Evolutionary conservation across 2,329 filamentous ascomycete species (phyloP), one percentile per base, ranked within the genome.

Genomic region (Aureobasidium sp.): DNA sequence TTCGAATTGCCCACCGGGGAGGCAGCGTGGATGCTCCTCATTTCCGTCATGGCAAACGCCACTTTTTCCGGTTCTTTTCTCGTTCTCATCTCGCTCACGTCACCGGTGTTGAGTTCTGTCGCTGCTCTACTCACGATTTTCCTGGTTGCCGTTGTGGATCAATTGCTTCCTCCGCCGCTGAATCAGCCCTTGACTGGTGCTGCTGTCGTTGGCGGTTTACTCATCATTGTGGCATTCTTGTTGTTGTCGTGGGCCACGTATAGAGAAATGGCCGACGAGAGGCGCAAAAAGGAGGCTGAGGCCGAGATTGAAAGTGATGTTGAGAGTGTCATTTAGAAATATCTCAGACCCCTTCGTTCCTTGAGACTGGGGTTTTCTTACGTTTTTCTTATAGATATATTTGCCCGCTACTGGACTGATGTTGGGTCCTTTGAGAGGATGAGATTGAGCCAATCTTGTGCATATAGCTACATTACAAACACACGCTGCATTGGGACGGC

Each of bases 61-160:
- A 88, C 85, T 0, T 99, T 99, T 73, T 94, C 91, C 12, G 94
- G 94, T 27, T 90, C 87, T 22, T 97, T 97, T 79, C 82, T 97
- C 8, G 89, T 96, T 37, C 82, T 99, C 59, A 97, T 99, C 70
- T 91, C 87, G 17, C 82, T 99, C 31, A 99, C 94, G 0, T 93
- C 88, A 20, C 94, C 94, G 0, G 94, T 99, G 2, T 81, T 99
- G 5, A 70, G 67, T 63, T 95, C 89, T 20, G 94, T 99, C 12
- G 94, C 94, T 0, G 91, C 93, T 2, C 83, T 99, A 7, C 81
- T 99, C 51, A 99, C 94, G 25, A 99, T 99, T 67, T 97, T 99
- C 80, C 85, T 97, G 64, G 94, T 99, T 7, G 94, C 93, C 0
- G 79, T 97, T 34, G 90, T 90, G 61, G 94, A 99, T 75, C 95